Evolutionary conservation across 225 moss, liverwort and hornwort genomes (phyloP), one percentile per base, ranked within the genome.

Genomic region (Pseudoscleropodium purum): DNA sequence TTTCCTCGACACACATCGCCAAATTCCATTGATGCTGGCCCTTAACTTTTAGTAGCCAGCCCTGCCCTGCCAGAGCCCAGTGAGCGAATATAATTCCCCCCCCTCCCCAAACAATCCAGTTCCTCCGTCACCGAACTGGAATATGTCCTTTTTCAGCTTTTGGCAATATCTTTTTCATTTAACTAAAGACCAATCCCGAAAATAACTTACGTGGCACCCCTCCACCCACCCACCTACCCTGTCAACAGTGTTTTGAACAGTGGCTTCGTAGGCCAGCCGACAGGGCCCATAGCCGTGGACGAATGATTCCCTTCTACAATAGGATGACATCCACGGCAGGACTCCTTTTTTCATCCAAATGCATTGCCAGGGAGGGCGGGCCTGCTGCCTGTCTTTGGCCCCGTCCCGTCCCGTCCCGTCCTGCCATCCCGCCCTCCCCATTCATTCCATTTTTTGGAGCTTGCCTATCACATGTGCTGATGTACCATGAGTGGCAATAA

Each of bases 381-480:
- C 21, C 57, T 59, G 57, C 18, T 56, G 54, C 54, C 54, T 54
- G 26, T 5, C 7, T 43, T 45, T 17, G 29, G 10, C 47, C 75
- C 47, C 47, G 45, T 29, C 81, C 81, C 18, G 19, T 2, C 18
- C 7, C n/a, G 47, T 57, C 54, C 54, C 54, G 61, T 18, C 54
- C 54, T 54, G 17, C 68, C 85, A 88, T 88, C 81, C 16, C 56
- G 18, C 56, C 56, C 18, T 18, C 54, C 15, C 54, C 56, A 56
- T 18, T 56, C 56, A 18, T 56, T 56, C 56, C 56, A 75, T 67
- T 82, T 39, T 52, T 18, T 74, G 1, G 15, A 2, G 25, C 85
- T 86, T 6, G 88, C 88, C 82, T 68, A 86, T 75, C 89, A 82
- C 82, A 82, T 82, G 89, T 25, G 68, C 26, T 12, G 76, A 82